Percentiles rank a stretch among this genome's conserved stretches.
Evolutionary conservation across 1,139 yeast species (phyloP).

Genomic region (Saccharomyces hybrid): DNA sequence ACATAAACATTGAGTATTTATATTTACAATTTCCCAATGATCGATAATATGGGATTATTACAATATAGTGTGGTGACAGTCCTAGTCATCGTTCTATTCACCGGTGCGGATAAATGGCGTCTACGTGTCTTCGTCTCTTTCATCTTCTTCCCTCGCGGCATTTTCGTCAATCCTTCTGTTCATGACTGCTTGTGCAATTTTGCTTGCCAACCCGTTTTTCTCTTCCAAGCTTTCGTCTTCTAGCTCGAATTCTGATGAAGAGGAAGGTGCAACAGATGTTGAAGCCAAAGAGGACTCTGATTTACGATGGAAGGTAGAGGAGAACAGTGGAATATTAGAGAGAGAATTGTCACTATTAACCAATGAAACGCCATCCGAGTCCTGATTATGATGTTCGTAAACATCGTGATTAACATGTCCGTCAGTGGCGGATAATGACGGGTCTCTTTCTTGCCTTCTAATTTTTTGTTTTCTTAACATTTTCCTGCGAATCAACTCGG

Average conservation of each 20-base stretch:
- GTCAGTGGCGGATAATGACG: not conserved
- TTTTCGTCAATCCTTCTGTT: slow-evolving; percentile 15
- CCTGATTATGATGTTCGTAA: slow-evolving; percentile 13
- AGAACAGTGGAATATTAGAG: slow-evolving; percentile 31
- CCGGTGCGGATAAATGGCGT: not conserved
- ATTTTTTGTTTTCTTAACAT: slow-evolving; percentile 20
- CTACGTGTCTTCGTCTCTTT: not conserved
- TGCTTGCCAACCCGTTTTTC: slow-evolving; percentile 15
- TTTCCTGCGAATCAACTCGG: slow-evolving; percentile 29
- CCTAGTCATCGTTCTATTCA: not conserved
- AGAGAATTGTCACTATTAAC: slow-evolving; percentile 32
- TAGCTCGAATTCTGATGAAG: slow-evolving; percentile 19
- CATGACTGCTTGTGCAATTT: slow-evolving; percentile 25
- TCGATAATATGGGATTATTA: not conserved
- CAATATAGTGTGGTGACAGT: not conserved
- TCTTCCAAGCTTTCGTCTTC: slow-evolving; percentile 13
- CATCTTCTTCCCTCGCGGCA: not conserved
- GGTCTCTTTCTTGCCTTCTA: slow-evolving; percentile 4
- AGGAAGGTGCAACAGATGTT: slow-evolving; percentile 11
- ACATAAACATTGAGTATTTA: not conserved
- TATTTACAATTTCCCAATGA: not conserved
- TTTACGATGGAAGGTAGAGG: slow-evolving; percentile 13
- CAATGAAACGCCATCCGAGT: slow-evolving; percentile 30
- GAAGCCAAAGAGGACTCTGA: slow-evolving; percentile 11
- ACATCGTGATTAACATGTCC: slow-evolving; percentile 7